Base-by-base conservation (phyloP, 2,329 filamentous ascomycete species). In the Corinectria fuckeliana region DNA sequence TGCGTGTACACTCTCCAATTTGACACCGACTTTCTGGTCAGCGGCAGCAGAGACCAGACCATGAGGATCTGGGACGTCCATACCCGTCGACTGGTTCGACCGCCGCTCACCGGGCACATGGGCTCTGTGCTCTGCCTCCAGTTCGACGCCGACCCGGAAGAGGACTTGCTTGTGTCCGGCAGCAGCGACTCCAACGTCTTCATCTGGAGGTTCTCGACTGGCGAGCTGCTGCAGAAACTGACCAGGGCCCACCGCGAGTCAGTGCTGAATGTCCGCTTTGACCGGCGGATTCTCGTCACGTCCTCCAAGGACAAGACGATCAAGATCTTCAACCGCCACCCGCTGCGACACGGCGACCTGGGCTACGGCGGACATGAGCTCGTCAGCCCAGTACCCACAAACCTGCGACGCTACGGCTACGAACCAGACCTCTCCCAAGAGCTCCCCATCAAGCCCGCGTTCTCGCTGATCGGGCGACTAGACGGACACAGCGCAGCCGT, bases 221-320 rank as follows among this genome's bases (percentile, higher is more conserved):
- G 95, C 3, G 82, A 93, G 70, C 85, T 92, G 32, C 77, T 98
- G 11, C 91, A 93, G 70, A 88, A 88, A 57, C 85, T 98, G 28
- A 82, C 82, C 1, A 82, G 86, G 42, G 94, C 94, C 0, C 95
- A 99, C 73, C 81, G 83, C 26, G 95, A 99, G 75, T 97, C 94
- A 0, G 93, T 99, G 0, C 81, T 99, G 14, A 98, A 98, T 71
- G 87, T 99, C 56, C 87, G 91, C 61, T 99, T 98, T 67, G 93
- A 98, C 72, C 89, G 92, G 65, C 87, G 92, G 8, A 96, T 96
- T 63, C 82, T 99, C 4, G 92, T 98, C 11, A 99, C 95, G 0
- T 98, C 95, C 71, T 98, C 94, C 48, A 99, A 99, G 75, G 95
- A 99, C 76, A 96, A 93, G 75, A 90, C 90, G 0, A 97, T 99